phyloP scores from a whole-genome alignment of 306 rosid species.

The Malus asiatica region DNA sequence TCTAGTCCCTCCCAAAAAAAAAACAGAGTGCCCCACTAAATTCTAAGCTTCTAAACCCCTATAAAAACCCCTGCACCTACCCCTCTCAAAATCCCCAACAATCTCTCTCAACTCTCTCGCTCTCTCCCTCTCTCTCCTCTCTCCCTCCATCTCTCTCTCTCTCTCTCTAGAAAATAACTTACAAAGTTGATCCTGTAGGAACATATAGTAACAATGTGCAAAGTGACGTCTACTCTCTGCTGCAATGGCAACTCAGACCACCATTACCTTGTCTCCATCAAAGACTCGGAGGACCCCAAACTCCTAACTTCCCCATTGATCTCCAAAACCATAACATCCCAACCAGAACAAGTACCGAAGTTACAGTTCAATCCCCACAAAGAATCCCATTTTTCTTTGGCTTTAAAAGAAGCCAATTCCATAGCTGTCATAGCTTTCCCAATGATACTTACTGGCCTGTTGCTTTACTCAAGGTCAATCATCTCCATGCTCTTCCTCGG shows the following conservation, averaged over 20 bases:
- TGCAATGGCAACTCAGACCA: constrained; percentile 17
- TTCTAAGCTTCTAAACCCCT: constrained; percentile 20
- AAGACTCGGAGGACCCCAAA: constrained; percentile 9
- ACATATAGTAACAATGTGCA: constrained; percentile 11
- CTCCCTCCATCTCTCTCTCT: neutral
- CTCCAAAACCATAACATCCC: neutral
- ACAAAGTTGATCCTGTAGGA: neutral
- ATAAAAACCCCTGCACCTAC: constrained; percentile 26
- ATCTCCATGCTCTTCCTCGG: constrained; percentile 92
- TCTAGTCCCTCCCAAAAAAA: constrained; percentile 2
- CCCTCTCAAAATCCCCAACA: neutral
- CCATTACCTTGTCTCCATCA: neutral
- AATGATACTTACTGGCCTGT: constrained; percentile 61
- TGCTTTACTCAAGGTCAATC: constrained; percentile 71
- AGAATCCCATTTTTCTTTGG: constrained; percentile 18
- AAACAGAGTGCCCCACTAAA: neutral
- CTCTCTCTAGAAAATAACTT: neutral
- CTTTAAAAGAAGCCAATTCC: constrained; percentile 37
- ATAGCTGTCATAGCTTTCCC: constrained; percentile 52
- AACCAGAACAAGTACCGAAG: neutral
- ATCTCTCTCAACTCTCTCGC: neutral
- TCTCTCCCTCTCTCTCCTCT: neutral
- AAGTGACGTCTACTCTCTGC: neutral
- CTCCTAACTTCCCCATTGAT: neutral
- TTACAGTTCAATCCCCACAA: neutral